Evolutionary conservation across 805 yeast species (phyloP), one percentile per base, ranked within the genome.

Genomic region (Yarrowia osloensis): DNA sequence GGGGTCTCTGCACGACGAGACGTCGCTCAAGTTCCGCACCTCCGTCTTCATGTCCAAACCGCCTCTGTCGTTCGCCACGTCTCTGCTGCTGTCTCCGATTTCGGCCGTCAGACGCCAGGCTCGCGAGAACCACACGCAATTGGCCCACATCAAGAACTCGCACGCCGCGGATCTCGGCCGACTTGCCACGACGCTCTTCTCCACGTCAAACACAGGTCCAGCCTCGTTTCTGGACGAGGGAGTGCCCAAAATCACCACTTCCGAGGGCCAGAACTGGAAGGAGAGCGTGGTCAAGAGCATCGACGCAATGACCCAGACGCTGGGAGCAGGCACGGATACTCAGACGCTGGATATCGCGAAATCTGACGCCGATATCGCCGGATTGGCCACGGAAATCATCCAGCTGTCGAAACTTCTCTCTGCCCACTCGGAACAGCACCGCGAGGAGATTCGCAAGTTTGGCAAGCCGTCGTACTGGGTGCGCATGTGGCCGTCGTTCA

Each of bases 401-500:
- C 33, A 50, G 5, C 29, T 50, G 28, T 50, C 57, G 1, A 21
- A 50, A 22, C 54, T 61, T 11, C 44, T 61, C 6, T 5, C 22
- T 5, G 8, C 0, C 2, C 66, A 61, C 31, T 44, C 66, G 5
- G 42, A 42, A 31, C 49, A 44, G 12, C 66, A 61, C 44, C 24
- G 31, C 6, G n/a, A 42, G 26, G 44, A 44, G n/a, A 61, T 61
- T 17, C 9, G 17, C 17, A 31, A 21, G 42, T 61, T 31, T 11
- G 66, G 66, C 6, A 61, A 61, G 4, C 66, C 66, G 21, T 22
- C 40, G 22, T 46, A 61, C 54, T 61, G 52, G 66, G 54, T 46
- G 8, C 13, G 66, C 17, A 61, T 61, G 66, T 65, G 67, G 67
- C 67, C 62, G 22, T 24, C 47, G n/a, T 65, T 19, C 31, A 28